These are phyloP conservation scores for Parmelia sp. DNA, from an alignment of 495 filamentous ascomycete species.

Conservation along the genomic window DNA sequence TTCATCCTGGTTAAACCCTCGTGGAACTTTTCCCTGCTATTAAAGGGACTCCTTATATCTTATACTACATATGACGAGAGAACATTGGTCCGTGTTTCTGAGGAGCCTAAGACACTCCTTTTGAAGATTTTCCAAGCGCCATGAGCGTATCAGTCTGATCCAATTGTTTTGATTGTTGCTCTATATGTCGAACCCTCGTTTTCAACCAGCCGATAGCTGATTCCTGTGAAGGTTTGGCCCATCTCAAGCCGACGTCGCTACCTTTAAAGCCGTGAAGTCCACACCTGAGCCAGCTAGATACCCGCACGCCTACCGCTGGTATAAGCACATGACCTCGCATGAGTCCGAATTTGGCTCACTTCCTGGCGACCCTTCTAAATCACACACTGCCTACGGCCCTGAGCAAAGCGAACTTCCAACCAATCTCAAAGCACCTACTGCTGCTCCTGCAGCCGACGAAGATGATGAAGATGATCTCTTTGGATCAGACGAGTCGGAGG, in stretches of 20 bases:
- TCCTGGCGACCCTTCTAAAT: slow-evolving; percentile 81
- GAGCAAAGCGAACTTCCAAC: slow-evolving; percentile 62
- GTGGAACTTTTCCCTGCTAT: neutral
- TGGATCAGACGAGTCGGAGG: slow-evolving; percentile 80
- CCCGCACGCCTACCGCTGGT: slow-evolving; percentile 93
- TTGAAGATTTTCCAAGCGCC: slow-evolving; percentile 78
- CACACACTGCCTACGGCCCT: slow-evolving; percentile 85
- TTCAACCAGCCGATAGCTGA: slow-evolving; percentile 29
- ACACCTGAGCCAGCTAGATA: slow-evolving; percentile 76
- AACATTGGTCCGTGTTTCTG: slow-evolving; percentile 98
- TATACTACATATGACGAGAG: slow-evolving; percentile 71
- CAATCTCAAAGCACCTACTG: slow-evolving; percentile 82
- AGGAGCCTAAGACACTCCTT: slow-evolving; percentile 93
- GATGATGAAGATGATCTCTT: slow-evolving; percentile 86
- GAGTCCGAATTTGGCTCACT: slow-evolving; percentile 86
- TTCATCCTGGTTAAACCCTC: slow-evolving; percentile 15
- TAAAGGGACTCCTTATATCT: neutral
- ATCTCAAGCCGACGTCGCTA: slow-evolving; percentile 91
- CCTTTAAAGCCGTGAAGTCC: slow-evolving; percentile 79
- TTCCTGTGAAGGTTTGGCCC: slow-evolving; percentile 58
- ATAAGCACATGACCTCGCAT: slow-evolving; percentile 93
- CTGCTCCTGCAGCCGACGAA: slow-evolving; percentile 54
- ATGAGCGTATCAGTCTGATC: slow-evolving; percentile 75
- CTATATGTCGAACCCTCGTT: no score
- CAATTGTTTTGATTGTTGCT: neutral